Evolutionary conservation across 495 filamentous ascomycete species (phyloP), one percentile per base, ranked within the genome.

Genomic region (Penicillium argentinense): DNA sequence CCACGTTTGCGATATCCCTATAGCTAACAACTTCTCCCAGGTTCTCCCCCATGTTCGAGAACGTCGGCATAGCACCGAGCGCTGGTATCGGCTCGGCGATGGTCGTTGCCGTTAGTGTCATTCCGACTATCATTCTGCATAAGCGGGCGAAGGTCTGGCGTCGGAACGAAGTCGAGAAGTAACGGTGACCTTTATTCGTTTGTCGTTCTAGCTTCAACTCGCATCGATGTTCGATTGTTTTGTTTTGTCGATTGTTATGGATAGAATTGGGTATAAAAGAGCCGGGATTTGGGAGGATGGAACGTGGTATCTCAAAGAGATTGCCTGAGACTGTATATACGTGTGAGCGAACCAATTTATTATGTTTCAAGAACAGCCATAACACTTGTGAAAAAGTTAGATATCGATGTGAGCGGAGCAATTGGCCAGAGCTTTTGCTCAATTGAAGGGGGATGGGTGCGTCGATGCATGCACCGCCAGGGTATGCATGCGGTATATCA

Each of bases 11-110:
- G 1, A 19, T 17, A 7, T 12, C 33, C 7, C 16, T 12, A 13
- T 47, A 5, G 43, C 39, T 60, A 43, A 53, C 47, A n/a, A n/a
- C n/a, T 4, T 33, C 5, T 3, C 33, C 11, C 12, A 69, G 68
- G 71, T 72, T 76, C 39, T 53, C 71, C 3, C 25, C 51, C 17
- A 75, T 77, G 72, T 70, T 75, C 44, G 53, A 64, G 11, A 69
- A 51, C 51, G 63, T 74, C n/a, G 71, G 72, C 2, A 22, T 73
- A n/a, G 58, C 57, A 4, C 56, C 50, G n/a, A 72, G 69, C 47
- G 57, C 67, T 9, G 74, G 66, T 0, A 49, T 76, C 33, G 56
- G 48, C 0, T 49, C 56, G 5, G 71, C 54, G 0, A 19, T 74
- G 12, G 42, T 74, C 13, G 39, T 73, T 21, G 64, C n/a, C 2